These are phyloP conservation scores for Lactarius trivialis DNA, from an alignment of 768 basidiomycete species.

Conservation along the genomic window DNA sequence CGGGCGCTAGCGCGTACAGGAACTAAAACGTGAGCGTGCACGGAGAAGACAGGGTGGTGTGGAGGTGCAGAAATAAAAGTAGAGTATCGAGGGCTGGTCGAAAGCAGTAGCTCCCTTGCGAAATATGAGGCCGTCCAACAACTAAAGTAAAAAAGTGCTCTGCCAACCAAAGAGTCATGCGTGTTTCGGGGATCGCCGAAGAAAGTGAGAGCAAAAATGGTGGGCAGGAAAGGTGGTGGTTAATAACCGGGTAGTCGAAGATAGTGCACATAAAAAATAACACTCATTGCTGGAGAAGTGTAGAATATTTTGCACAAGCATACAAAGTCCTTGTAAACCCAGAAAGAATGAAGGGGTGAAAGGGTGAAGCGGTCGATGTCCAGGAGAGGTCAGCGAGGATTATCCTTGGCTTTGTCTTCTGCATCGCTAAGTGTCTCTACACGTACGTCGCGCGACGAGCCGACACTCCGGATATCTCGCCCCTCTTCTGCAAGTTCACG, in stretches of 20 bases:
- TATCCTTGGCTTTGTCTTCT: conserved; percentile 29
- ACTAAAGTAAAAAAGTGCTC: conserved; percentile 14
- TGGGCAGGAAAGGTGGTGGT: conserved; percentile 7
- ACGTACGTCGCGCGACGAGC: conserved; percentile 69
- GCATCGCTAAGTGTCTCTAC: conserved; percentile 64
- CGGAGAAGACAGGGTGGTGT: not conserved
- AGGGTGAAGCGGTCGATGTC: not conserved
- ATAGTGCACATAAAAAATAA: conserved; percentile 21
- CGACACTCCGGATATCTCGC: conserved; percentile 79
- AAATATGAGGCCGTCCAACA: conserved; percentile 11
- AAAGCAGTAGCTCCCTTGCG: conserved; percentile 11
- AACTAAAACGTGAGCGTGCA: conserved; percentile 3
- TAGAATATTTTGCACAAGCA: conserved; percentile 21
- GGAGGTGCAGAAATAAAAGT: conserved; percentile 8
- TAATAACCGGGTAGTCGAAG: conserved; percentile 15
- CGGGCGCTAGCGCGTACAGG: not conserved
- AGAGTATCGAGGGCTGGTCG: conserved; percentile 12
- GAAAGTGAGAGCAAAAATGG: not conserved
- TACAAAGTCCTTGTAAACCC: conserved; percentile 22
- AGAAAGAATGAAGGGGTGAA: conserved; percentile 1
- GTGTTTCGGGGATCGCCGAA: conserved; percentile 5
- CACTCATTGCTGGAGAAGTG: conserved; percentile 17
- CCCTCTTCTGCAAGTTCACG: conserved; percentile 85
- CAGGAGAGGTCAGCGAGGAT: conserved; percentile 17
- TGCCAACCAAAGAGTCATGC: conserved; percentile 3